Evolutionary conservation across 495 filamentous ascomycete genomes (phyloP), one percentile per base, ranked within the genome.

Genomic region (Oleoguttula mirabilis): DNA sequence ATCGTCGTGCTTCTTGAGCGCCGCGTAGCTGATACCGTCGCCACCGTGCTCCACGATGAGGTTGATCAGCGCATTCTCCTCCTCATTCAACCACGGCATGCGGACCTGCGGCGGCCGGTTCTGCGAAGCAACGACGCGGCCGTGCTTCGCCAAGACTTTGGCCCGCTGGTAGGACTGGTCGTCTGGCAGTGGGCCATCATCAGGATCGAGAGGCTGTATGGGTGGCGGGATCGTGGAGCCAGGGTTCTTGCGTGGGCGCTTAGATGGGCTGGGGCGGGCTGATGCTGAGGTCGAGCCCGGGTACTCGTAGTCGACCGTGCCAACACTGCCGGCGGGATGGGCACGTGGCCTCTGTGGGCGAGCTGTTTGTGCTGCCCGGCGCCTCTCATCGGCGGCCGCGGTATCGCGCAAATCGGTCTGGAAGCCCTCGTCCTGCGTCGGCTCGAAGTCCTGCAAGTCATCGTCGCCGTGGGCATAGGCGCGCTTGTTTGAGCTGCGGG

Each of bases 11-110:
- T 16, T 59, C 43, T 72, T 65, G 25, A 82, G 72, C 0, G 43
- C 22, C 16, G 65, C 58, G 68, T 75, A 83, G 31, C 66, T 69
- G 50, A 65, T 69, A 10, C 67, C 67, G 42, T 66, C 60, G 11
- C 48, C 52, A 12, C 68, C 66, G 41, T 66, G 58, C 14, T 48
- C 47, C 21, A 60, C 63, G 19, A 80, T 71, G 5, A 64, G 60
- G n/a, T 66, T 52, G 14, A 73, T 47, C 6, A 84, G 63, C 21
- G 54, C 55, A 19, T 59, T 43, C 3, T 65, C 66, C 46, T 79
- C 75, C 10, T 63, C 54, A 0, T 46, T 45, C 5, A 62, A 58
- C 71, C 71, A 74, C 0, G 64, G 55, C 15, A 50, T 59, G 21
- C 77, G 72, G 16, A 28, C 41, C 47, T 77, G 73, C 2, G 63